Evolutionary conservation across 768 basidiomycete genomes (phyloP).

Genomic region (Trametes meyenii): DNA sequence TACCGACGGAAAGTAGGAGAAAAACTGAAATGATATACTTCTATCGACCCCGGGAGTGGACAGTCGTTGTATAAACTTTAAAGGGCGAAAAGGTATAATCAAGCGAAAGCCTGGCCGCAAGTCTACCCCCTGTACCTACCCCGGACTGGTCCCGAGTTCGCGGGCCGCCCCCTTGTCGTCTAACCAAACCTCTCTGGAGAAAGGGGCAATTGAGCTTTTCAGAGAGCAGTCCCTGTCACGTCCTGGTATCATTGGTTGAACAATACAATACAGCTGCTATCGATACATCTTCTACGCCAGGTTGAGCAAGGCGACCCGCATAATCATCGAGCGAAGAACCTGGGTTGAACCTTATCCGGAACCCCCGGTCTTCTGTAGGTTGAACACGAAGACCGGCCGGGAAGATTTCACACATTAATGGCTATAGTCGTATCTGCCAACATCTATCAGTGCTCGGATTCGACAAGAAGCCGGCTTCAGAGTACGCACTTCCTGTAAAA

Average conservation of each 20-base stretch:
- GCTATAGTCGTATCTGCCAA: conserved; percentile 52
- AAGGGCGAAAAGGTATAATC: no score
- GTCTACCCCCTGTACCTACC: no score
- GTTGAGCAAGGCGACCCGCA: conserved; percentile 14
- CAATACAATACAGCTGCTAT: conserved; percentile 22
- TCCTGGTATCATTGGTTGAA: conserved; percentile 13
- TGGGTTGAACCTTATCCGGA: background rate
- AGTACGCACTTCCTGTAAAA: conserved; percentile 79
- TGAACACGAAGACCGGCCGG: conserved; percentile 10
- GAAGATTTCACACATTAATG: conserved; percentile 26
- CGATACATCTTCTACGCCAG: conserved; percentile 16
- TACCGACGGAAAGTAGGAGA: no score
- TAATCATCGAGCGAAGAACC: background rate
- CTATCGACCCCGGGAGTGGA: no score
- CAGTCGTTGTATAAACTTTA: no score
- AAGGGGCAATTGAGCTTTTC: no score
- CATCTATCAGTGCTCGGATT: background rate
- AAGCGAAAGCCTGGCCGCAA: no score
- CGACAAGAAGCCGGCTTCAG: background rate
- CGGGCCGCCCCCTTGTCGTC: no score
- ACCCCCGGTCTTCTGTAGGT: conserved; percentile 4
- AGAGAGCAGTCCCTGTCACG: no score
- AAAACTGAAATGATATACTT: no score
- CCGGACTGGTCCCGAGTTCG: no score
- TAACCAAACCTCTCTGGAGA: no score